Percentiles rank a stretch among this genome's conserved stretches.
These are phyloP conservation scores for Alloteropsis semialata DNA, from an alignment of 176 grass and related monocot genomes.

Conservation along the genomic window DNA sequence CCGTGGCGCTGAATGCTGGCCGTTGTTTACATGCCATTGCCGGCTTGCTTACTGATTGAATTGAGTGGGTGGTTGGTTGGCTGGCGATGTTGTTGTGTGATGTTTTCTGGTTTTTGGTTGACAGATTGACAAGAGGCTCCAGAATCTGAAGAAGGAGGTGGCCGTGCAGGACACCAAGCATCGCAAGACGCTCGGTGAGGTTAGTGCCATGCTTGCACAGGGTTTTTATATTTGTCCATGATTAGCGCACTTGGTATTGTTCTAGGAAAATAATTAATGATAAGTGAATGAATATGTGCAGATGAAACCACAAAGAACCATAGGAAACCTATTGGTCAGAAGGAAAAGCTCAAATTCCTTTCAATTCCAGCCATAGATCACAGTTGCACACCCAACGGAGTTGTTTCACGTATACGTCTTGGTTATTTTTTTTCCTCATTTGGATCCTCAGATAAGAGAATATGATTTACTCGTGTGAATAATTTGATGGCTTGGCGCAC, in stretches of 20 bases:
- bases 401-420: not conserved
- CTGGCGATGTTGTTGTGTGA: not conserved
- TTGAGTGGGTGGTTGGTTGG: not conserved
- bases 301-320: not conserved
- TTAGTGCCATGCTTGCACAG: conserved; percentile 21
- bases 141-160: conserved; percentile 95
- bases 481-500: not conserved
- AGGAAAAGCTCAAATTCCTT: not conserved
- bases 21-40: not conserved
- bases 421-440: not conserved
- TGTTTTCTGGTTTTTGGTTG: not conserved
- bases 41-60: not conserved
- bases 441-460: not conserved
- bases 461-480: not conserved
- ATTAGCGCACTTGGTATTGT: not conserved
- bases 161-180: conserved; percentile 86
- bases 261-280: not conserved
- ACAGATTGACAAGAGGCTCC: conserved; percentile 92
- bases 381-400: not conserved
- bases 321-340: not conserved
- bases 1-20: not conserved
- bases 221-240: not conserved
- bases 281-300: not conserved
- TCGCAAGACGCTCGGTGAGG: conserved; percentile 86
- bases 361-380: not conserved